Conservation (phyloP, 2,329 filamentous ascomycete genomes). For the Cylindrodendrum hubeiense region DNA sequence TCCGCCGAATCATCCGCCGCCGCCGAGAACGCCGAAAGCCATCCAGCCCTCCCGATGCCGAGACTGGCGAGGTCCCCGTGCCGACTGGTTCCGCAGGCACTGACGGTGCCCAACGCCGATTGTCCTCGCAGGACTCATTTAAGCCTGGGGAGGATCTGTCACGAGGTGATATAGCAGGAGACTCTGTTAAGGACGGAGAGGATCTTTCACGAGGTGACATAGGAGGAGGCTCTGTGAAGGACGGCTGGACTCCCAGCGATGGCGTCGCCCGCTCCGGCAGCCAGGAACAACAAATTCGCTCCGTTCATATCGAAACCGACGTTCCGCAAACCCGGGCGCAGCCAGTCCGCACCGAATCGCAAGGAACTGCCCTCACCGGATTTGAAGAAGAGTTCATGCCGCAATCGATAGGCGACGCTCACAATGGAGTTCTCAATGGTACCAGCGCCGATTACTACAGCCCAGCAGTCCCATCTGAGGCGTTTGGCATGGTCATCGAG, state of each 20-base stretch:
- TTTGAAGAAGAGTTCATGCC: slow-evolving; percentile 45
- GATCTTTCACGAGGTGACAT: slow-evolving; percentile 46
- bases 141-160: slow-evolving; percentile 46
- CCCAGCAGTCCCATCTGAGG: slow-evolving; percentile 54
- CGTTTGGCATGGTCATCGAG: slow-evolving; percentile 54
- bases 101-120: slow-evolving; percentile 44
- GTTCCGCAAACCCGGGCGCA: slow-evolving; percentile 20
- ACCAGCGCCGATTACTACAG: slow-evolving; percentile 58
- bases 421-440: slow-evolving; percentile 49
- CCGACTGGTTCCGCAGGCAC: slow-evolving; percentile 23
- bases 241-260: slow-evolving; percentile 42
- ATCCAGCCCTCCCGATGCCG: slow-evolving; percentile 34
- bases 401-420: slow-evolving; percentile 43
- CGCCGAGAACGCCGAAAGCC: slow-evolving; percentile 42
- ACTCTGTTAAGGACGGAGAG: slow-evolving; percentile 44
- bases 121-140: slow-evolving; percentile 54
- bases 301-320: slow-evolving; percentile 35
- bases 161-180: slow-evolving; percentile 41
- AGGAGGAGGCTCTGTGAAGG: slow-evolving; percentile 40
- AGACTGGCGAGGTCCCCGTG: slow-evolving; percentile 44
- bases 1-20: slow-evolving; percentile 46
- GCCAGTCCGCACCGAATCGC: slow-evolving; percentile 29
- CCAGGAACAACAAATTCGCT: slow-evolving; percentile 27
- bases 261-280: slow-evolving; percentile 28
- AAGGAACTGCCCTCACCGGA: slow-evolving; percentile 37